phyloP scores from a whole-genome alignment of 805 yeast genomes.

The Schwanniomyces pseudopolymorphus region DNA sequence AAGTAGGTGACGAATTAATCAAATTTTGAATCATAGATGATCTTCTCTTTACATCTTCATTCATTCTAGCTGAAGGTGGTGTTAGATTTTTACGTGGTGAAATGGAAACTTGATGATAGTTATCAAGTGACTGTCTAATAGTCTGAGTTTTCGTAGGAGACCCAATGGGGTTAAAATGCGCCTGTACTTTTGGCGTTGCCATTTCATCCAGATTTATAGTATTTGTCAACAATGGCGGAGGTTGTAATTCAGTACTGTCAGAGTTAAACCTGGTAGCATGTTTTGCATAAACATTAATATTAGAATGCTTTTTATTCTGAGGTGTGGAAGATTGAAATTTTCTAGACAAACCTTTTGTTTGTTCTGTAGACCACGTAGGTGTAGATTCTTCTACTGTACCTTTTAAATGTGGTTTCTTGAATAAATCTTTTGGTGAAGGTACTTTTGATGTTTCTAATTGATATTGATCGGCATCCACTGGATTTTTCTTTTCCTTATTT shows the following conservation, averaged over 20 bases:
- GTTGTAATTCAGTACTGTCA: conserved; percentile 22
- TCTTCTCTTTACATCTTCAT: conserved; percentile 16
- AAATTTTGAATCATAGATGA: conserved; percentile 35
- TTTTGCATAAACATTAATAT: conserved; percentile 6
- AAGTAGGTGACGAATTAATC: conserved; percentile 42
- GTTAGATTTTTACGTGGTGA: conserved; percentile 30
- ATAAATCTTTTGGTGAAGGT: background rate
- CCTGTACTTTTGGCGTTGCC: conserved; percentile 1
- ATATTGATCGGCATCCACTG: background rate
- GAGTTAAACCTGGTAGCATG: conserved; percentile 15
- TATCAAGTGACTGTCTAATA: conserved; percentile 29
- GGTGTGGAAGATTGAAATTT: conserved; percentile 28
- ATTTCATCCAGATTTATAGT: conserved; percentile 1
- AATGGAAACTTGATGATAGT: conserved; percentile 27
- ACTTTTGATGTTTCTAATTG: conserved; percentile 3
- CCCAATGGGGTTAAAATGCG: conserved; percentile 1
- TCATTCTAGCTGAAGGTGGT: conserved; percentile 12
- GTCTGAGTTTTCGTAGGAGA: conserved; percentile 24
- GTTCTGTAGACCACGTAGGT: conserved; percentile 36
- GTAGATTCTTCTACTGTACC: conserved; percentile 26
- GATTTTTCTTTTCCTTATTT: background rate
- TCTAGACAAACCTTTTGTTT: conserved; percentile 9
- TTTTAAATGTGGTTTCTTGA: conserved; percentile 20
- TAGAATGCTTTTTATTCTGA: conserved; percentile 16
- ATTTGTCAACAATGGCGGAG: conserved; percentile 17